Evolutionary conservation across 208 protist genomes (phyloP), one percentile per base, ranked within the genome.

Genomic region (Leishmania braziliensis): DNA sequence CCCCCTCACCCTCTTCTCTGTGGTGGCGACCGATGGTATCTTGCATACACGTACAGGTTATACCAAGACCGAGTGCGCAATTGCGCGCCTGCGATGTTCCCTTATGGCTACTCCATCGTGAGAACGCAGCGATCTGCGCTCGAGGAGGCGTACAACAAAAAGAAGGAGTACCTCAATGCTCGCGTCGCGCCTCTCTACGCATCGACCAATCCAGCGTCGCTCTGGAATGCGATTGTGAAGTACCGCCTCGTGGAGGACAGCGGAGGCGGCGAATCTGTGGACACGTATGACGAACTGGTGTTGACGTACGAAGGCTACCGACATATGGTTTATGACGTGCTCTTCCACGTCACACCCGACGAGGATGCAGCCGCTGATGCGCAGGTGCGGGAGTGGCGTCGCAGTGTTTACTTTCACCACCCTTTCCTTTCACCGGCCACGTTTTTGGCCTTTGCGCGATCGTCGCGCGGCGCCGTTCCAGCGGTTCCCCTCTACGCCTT

Each of bases 341-440:
- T 96, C 26, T 97, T 97, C 84, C 85, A 87, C 12, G 75, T 83
- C 16, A 89, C 86, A 2, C 79, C 90, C 2, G 90, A 93, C 56
- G 87, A 93, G 36, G 77, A 90, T n/a, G 82, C 71, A 14, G 72
- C 36, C 29, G 82, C 82, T 29, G 79, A 81, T 56, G 53, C 84
- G 43, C 80, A 82, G 43, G 87, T 84, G 53, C 76, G 74, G 62
- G 86, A 91, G 56, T 72, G 80, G 71, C 90, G 89, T 12, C 85
- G 89, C 73, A 81, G 79, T 36, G 75, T 95, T 33, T 97, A 92
- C 80, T 97, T 96, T 77, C 88, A 82, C 56, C 95, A 97, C 79
- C 95, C 95, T 9, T 96, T 97, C 80, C 84, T 97, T n/a, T 96
- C 93, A 1, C 95, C 95, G 0, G 86, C 91, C 16, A 95, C 91